Percentiles rank a stretch among this genome's conserved stretches.
Evolutionary conservation across 176 grass and related monocot genomes (phyloP).

Genomic region (Aegilops tauschii): DNA sequence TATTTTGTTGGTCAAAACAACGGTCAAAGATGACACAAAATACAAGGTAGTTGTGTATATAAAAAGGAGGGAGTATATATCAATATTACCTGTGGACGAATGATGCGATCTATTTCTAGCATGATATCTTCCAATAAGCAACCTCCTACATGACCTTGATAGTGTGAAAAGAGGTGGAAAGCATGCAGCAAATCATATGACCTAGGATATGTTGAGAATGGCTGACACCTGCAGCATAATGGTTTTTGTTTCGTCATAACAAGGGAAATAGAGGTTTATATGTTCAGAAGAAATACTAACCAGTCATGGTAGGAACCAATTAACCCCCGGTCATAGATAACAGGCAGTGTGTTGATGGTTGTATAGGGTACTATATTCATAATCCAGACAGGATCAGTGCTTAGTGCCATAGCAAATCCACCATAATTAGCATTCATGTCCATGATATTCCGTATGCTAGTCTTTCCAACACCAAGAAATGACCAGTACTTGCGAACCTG

Average conservation of each 20-base stretch:
- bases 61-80: constrained; percentile 5
- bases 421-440: constrained; percentile 97
- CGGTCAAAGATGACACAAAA: too few relatives aligned
- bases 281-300: constrained; percentile 46
- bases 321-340: constrained; percentile 83
- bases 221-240: constrained; percentile 74
- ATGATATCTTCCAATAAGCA: constrained; percentile 89
- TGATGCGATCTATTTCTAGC: constrained; percentile 91
- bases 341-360: constrained; percentile 58
- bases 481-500: constrained; percentile 79
- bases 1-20: too few relatives aligned
- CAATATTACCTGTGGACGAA: constrained; percentile 64
- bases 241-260: constrained; percentile 15
- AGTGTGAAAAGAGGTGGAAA: constrained; percentile 82
- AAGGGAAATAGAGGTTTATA: not conserved
- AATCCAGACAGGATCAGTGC: constrained; percentile 70
- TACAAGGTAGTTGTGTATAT: not conserved
- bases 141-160: constrained; percentile 49
- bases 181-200: constrained; percentile 88
- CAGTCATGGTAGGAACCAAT: constrained; percentile 92
- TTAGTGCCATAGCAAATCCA: constrained; percentile 79
- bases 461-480: constrained; percentile 58
- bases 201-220: constrained; percentile 97
- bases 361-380: constrained; percentile 94
- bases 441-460: constrained; percentile 81